Evolutionary conservation across 164 flowering plant genomes (phyloP), one percentile per base, ranked within the genome.

Genomic region (Annona squamosa): DNA sequence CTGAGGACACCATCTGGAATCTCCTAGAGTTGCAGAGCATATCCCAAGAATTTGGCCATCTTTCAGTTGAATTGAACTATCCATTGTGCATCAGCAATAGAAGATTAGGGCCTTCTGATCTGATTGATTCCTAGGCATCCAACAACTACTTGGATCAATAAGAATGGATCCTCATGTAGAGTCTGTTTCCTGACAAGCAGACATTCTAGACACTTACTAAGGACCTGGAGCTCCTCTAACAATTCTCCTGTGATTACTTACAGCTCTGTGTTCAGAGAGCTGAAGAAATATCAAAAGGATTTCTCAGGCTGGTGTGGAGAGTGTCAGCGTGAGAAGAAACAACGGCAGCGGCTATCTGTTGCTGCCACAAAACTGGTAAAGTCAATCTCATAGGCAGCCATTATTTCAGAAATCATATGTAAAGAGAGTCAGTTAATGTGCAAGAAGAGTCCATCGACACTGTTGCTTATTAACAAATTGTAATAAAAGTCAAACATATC

Each of bases 301-400:
- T 91, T 82, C 77, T 88, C 94, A 67, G 84, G 81, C 79, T 93
- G 98, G 98, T 95, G 99, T 76, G 93, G 90, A 68, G 96, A 91
- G 75, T 95, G 99, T 79, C 87, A 84, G 18, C 90, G 91, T 56
- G 90, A 89, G 81, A 95, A 90, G 86, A 88, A 80, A 81, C 94
- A 89, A 73, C 85, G 93, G 75, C 89, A 85, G 71, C 85, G 79
- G 2, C 75, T 74, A 69, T 76, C 88, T 6, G 75, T 92, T 77
- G 83, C 84, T 44, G 86, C 92, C 2, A 87, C 87, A 69, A 92
- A 90, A 82, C 79, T 71, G 97, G 98, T 92, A 87, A 41, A 2
- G 45, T 59, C 7, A 48, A 69, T 69, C 18, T 48, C 71, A 69
- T 19, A 5, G 7, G 12, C 19, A 48, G 6, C 62, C n/a, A 37